phyloP scores from a whole-genome alignment of 2,329 filamentous ascomycete genomes.

The Fusarium solani-melongenae region DNA sequence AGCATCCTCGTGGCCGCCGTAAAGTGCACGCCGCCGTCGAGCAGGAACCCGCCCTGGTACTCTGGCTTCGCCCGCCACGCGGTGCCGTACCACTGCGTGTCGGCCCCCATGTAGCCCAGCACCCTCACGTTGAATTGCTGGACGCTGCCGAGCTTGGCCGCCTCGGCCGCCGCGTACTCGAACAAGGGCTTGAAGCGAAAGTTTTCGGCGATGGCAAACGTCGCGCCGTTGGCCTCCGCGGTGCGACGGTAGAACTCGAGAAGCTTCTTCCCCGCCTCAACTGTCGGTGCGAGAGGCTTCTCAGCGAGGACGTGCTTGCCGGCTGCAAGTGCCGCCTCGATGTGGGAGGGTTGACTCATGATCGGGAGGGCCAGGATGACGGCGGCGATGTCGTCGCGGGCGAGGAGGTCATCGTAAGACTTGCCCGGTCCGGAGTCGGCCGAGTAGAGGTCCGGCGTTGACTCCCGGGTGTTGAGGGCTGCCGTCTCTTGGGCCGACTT shows the following conservation, averaged over 20 bases:
- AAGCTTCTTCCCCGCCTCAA: constrained; percentile 56
- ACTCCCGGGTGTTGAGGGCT: constrained; percentile 49
- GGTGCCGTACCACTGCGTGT: constrained; percentile 62
- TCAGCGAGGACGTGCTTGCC: constrained; percentile 78
- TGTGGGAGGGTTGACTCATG: constrained; percentile 65
- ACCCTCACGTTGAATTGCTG: constrained; percentile 60
- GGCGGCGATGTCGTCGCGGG: constrained; percentile 63
- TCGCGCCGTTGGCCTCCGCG: constrained; percentile 43
- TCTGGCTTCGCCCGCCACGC: constrained; percentile 75
- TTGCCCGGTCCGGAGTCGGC: constrained; percentile 61
- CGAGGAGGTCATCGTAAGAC: constrained; percentile 62
- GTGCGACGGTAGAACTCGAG: constrained; percentile 50
- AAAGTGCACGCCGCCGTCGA: constrained; percentile 81
- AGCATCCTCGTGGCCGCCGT: constrained; percentile 71
- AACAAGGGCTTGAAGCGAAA: constrained; percentile 72
- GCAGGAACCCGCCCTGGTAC: constrained; percentile 80
- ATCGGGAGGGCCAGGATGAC: constrained; percentile 74
- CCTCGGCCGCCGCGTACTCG: constrained; percentile 63
- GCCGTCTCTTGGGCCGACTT: constrained; percentile 63
- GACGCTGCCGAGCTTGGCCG: constrained; percentile 48
- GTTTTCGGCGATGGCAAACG: constrained; percentile 77
- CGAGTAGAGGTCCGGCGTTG: constrained; percentile 64
- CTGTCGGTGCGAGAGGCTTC: constrained; percentile 74
- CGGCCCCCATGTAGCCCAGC: constrained; percentile 49
- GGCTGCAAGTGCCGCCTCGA: constrained; percentile 68